Evolutionary conservation across 192 early-diverging fungal species (phyloP), one percentile per base, ranked within the genome.

Genomic region (Coemansia sp.): DNA sequence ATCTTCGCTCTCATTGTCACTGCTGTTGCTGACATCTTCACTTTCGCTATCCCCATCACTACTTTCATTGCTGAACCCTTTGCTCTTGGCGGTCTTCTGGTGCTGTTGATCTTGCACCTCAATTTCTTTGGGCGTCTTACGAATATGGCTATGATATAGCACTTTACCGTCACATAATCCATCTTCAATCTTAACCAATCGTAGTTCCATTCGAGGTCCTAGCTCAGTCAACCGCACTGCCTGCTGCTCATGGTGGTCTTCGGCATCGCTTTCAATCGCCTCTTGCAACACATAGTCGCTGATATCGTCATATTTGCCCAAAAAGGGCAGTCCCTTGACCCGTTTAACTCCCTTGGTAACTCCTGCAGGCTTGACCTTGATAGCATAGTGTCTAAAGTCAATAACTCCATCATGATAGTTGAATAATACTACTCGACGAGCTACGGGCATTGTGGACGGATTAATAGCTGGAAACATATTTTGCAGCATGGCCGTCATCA

Each of bases 381-480:
- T 88, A 44, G 73, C 78, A 67, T 93, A 99, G 63, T 99, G 96
- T n/a, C 96, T 84, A 63, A 97, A 88, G 68, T 96, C 93, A 39
- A 99, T 88, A 45, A 78, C 68, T 4, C 82, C 84, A 30, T 74
- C 68, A 72, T 96, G 91, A 61, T 89, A 90, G 76, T 93, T 94
- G 57, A 95, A 89, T 46, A 99, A 75, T 38, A 99, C 83, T 4
- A 99, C 89, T 45, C 96, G 88, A 10, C 91, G 82, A 13, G 94
- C 93, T 33, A 97, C 70, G 78, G 87, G 88, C 91, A 99, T 95
- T 82, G 92, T 91, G 59, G 90, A 84, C 18, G 96, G 90, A 72
- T 94, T 92, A 59, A 99, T 96, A 1, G 96, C 74, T 1, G 96
- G 94, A 63, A 96, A 95, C 87, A 99, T 84, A 69, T 95, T 96